A percentile compares a stretch with the other conserved stretches of the same genome.
phyloP scores from a whole-genome alignment of 164 flowering plant species.

The Taxillus chinensis region DNA sequence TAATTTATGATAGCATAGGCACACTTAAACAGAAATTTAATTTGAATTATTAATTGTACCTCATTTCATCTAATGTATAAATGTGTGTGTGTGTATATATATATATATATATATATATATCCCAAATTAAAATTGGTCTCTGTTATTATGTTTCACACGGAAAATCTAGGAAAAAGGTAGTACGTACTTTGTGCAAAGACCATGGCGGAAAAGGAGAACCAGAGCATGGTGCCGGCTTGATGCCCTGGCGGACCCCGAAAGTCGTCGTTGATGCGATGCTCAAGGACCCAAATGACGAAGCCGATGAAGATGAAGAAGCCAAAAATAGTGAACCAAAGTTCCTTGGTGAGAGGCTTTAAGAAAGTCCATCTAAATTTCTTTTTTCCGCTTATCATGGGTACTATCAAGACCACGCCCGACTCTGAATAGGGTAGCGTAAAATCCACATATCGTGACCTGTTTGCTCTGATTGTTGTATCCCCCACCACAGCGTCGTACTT shows the following conservation, averaged over 20 bases:
- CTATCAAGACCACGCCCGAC: slow-evolving; percentile 32
- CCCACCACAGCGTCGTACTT: slow-evolving; percentile 28
- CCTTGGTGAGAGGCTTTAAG: slow-evolving; percentile 25
- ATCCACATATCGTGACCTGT: slow-evolving; percentile 27
- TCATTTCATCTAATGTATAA: no score
- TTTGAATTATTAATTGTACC: no score
- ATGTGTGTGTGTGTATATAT: no score
- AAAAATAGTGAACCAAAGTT: slow-evolving; percentile 28
- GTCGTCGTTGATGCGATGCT: slow-evolving; percentile 19
- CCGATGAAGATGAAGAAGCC: slow-evolving; percentile 24
- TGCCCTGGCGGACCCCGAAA: slow-evolving; percentile 15
- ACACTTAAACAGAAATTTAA: no score
- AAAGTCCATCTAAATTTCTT: slow-evolving; percentile 31
- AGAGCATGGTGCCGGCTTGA: slow-evolving; percentile 19
- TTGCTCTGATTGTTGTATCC: slow-evolving; percentile 24
- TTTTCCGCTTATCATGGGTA: slow-evolving; percentile 14
- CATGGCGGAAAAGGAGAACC: slow-evolving; percentile 28
- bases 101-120: no score
- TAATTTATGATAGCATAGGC: no score
- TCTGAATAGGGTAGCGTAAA: slow-evolving; percentile 37
- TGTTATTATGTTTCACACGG: no score
- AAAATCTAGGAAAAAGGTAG: neutral
- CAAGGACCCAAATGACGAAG: slow-evolving; percentile 19
- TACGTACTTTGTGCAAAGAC: slow-evolving; percentile 19
- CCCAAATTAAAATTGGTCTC: no score